Evolutionary conservation across 768 basidiomycete species (phyloP).

Genomic region (Russula abietina): DNA sequence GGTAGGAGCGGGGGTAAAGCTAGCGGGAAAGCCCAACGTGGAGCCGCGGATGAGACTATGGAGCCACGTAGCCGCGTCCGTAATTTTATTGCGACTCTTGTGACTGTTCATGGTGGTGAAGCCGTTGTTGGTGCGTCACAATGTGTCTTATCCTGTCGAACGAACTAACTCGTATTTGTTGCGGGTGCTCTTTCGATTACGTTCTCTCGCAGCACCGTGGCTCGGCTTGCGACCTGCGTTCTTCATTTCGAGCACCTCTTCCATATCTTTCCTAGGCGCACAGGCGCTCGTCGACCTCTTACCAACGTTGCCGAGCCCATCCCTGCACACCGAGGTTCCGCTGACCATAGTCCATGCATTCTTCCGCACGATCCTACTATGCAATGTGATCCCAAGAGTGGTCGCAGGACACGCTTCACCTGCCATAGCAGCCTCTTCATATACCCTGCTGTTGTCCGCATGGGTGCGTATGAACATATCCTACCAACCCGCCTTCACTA

Average conservation of each 20-base stretch:
- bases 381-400: slow-evolving; percentile 16
- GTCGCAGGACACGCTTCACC: slow-evolving; percentile 18
- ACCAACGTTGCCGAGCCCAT: slow-evolving; percentile 12
- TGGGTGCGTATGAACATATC: slow-evolving; percentile 10
- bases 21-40: slow-evolving; percentile 2
- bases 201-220: slow-evolving; percentile 19
- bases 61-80: slow-evolving; percentile 22
- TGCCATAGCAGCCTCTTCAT: slow-evolving; percentile 17
- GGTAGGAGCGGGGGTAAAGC: slow-evolving; percentile 1
- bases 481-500: not conserved
- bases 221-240: slow-evolving; percentile 24
- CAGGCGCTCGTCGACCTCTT: slow-evolving; percentile 20
- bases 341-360: slow-evolving; percentile 22
- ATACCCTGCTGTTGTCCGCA: slow-evolving; percentile 19
- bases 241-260: slow-evolving; percentile 14
- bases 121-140: slow-evolving; percentile 21
- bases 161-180: not conserved
- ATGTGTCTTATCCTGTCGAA: not conserved
- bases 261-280: slow-evolving; percentile 9
- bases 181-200: not conserved
- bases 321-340: slow-evolving; percentile 18
- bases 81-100: slow-evolving; percentile 20
- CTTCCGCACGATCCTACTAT: slow-evolving; percentile 19
- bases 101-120: slow-evolving; percentile 25
- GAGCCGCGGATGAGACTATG: not conserved